Conservation (phyloP, 805 yeast genomes). For the Kuraishia capsulata region DNA sequence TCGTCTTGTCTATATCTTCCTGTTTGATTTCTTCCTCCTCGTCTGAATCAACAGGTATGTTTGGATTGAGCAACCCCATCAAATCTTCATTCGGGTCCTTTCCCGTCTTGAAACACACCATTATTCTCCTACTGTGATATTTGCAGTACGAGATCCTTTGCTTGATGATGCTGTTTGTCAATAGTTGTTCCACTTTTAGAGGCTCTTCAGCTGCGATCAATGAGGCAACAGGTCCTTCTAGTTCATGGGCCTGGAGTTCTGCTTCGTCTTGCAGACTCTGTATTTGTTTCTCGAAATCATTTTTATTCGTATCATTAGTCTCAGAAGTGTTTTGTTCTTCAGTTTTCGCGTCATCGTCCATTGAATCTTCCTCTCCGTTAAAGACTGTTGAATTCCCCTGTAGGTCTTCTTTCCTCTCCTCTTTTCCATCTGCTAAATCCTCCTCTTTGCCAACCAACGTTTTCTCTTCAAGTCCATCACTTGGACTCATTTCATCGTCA, state of each 20-base stretch:
- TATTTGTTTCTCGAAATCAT: background rate
- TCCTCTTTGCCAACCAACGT: background rate
- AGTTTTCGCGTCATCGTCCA: too few relatives aligned
- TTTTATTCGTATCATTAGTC: background rate
- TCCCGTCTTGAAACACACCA: slow-evolving; percentile 11
- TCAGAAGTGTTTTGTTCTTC: too few relatives aligned
- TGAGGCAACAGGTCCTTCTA: slow-evolving; percentile 1
- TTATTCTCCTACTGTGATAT: slow-evolving; percentile 11
- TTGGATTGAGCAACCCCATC: slow-evolving; percentile 5
- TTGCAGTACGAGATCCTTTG: slow-evolving; percentile 13
- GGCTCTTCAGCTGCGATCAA: background rate
- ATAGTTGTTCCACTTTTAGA: background rate
- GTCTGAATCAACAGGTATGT: background rate
- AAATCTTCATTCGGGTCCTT: slow-evolving; percentile 15
- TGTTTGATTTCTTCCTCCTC: slow-evolving; percentile 10
- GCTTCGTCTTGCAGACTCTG: slow-evolving; percentile 4
- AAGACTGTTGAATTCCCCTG: too few relatives aligned
- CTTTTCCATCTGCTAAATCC: slow-evolving; percentile 1
- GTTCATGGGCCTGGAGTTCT: slow-evolving; percentile 2
- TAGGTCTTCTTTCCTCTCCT: slow-evolving; percentile 2
- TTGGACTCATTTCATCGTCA: too few relatives aligned
- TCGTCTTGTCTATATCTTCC: slow-evolving; percentile 11
- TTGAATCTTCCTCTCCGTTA: too few relatives aligned
- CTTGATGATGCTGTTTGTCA: background rate
- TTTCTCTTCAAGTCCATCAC: slow-evolving; percentile 1